Conservation (phyloP, 2,329 filamentous ascomycete species). For the Talaromyces sp. region DNA sequence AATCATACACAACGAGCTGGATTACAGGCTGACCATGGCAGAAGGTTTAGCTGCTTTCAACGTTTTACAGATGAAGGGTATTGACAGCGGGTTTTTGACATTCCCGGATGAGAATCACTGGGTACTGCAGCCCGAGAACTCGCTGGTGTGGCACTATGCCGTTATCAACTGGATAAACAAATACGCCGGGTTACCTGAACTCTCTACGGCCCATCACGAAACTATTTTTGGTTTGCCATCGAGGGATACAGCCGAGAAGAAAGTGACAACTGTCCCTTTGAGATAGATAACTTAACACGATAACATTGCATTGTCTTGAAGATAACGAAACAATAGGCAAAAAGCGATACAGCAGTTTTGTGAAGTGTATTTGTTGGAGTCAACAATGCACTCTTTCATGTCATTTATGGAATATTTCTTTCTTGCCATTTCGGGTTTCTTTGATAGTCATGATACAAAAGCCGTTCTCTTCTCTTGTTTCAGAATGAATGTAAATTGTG, state of each 20-base stretch:
- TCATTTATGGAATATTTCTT: neutral
- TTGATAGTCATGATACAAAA: neutral
- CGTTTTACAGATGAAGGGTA: conserved; percentile 66
- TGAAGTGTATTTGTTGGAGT: neutral
- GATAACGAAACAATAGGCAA: neutral
- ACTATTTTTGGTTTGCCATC: neutral
- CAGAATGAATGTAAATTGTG: neutral
- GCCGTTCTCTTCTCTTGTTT: neutral
- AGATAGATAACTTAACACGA: neutral
- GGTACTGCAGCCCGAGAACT: conserved; percentile 90
- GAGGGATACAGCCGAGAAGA: neutral
- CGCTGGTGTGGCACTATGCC: conserved; percentile 80
- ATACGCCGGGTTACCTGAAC: conserved; percentile 49
- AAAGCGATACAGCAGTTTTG: neutral
- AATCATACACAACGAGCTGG: conserved; percentile 83
- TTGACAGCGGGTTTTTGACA: conserved; percentile 71
- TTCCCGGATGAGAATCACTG: conserved; percentile 79
- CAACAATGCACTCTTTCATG: neutral
- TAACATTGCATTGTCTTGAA: neutral
- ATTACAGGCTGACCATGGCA: conserved; percentile 79
- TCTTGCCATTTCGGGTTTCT: neutral
- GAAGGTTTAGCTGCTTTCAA: conserved; percentile 86
- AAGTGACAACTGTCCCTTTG: conserved; percentile 5
- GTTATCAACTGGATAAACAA: conserved; percentile 72
- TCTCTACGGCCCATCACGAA: conserved; percentile 18